These are phyloP conservation scores for Arabidopsis hybrid DNA, from an alignment of 441 rosid genomes.

Conservation along the genomic window DNA sequence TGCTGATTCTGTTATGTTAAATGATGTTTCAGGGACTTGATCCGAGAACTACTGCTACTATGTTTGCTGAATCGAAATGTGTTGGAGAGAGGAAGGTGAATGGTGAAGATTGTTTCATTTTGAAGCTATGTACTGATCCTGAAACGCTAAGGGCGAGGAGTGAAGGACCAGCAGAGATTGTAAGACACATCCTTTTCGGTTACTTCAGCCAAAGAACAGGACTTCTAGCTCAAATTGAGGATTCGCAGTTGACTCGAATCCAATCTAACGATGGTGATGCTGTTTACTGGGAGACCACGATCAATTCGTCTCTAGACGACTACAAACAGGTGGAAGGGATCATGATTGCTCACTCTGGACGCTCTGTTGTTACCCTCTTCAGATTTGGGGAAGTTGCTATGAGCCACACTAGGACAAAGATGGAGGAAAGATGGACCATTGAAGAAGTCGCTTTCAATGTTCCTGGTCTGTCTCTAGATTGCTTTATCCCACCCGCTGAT, in stretches of 20 bases:
- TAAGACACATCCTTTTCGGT: conserved; percentile 88
- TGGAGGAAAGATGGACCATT: conserved; percentile 93
- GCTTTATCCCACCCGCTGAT: conserved; percentile 95
- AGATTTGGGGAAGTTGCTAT: conserved; percentile 87
- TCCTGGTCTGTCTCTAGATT: conserved; percentile 84
- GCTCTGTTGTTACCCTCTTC: conserved; percentile 79
- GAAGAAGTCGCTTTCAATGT: conserved; percentile 96
- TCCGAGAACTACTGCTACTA: conserved; percentile 81
- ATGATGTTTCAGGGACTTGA: conserved; percentile 69
- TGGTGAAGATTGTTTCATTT: conserved; percentile 92
- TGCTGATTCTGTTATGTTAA: conserved; percentile 16
- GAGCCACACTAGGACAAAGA: conserved; percentile 92
- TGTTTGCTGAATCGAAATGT: conserved; percentile 84
- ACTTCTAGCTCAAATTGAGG: conserved; percentile 84
- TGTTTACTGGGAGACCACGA: conserved; percentile 92
- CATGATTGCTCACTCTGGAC: conserved; percentile 94
- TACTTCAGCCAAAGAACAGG: conserved; percentile 96
- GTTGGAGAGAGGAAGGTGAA: conserved; percentile 81
- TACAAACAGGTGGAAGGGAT: conserved; percentile 88
- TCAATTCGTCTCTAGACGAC: conserved; percentile 77
- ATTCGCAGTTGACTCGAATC: conserved; percentile 87
- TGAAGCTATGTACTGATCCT: conserved; percentile 80
- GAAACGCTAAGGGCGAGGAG: conserved; percentile 78
- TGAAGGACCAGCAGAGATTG: conserved; percentile 92
- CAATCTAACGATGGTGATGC: conserved; percentile 85